Evolutionary conservation across 768 basidiomycete genomes (phyloP), one percentile per base, ranked within the genome.

Genomic region (Russula compacta): DNA sequence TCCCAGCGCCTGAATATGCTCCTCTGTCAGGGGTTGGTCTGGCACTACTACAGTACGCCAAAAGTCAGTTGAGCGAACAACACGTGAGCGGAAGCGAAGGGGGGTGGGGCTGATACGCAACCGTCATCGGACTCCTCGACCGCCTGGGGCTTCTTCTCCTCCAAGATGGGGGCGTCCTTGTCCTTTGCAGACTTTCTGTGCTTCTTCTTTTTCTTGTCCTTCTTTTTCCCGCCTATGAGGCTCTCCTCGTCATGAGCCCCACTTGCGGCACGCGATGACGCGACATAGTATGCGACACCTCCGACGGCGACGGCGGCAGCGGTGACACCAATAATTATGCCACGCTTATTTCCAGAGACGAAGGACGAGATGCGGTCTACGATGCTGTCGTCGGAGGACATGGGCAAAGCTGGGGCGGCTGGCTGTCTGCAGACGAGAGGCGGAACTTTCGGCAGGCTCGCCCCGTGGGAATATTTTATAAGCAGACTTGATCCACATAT

Each of bases 271-370:
- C 73, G 75, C 24, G 85, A 82, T 53, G 82, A 77, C 15, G 84
- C 81, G 42, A 82, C 83, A 74, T 87, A 87, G 72, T 91, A 93
- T 35, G 85, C 89, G 40, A 82, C 84, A 33, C 86, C 87, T 49
- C 86, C 85, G 33, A 83, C 83, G 44, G 86, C 89, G 65, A 86
- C 73, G 40, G 81, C 79, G 17, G 85, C 87, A 0, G 85, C 86
- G 0, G 86, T 87, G 2, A 88, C 79, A 4, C 88, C 83, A 65
- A 93, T 75, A 44, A 89, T 70, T 21, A 92, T 71, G n/a, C 81
- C 83, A 60, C 84, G 83, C 76, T 83, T 90, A 76, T 95, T 83
- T 67, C 93, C 89, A 0, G 82, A 77, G 64, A 92, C 78, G 68
- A 89, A 86, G 67, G 76, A 73, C 47, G 85, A 83, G 12, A 86